Base-by-base conservation (phyloP, 352 stramenopile genomes). In the Globisporangium carolinianum region DNA sequence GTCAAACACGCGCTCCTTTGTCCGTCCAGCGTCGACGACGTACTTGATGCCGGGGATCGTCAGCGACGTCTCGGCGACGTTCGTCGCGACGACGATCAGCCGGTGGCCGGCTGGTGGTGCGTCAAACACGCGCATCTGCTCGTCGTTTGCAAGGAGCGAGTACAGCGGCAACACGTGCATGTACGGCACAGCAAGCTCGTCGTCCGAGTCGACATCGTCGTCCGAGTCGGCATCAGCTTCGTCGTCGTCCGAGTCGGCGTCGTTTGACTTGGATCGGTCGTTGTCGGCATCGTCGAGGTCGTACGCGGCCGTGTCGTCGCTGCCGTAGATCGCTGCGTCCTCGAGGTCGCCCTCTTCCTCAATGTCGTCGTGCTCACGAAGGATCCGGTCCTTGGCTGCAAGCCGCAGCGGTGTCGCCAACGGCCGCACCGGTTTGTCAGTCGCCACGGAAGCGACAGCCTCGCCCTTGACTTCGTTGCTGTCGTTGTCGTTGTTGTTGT, bases 51-150 rank as follows among this genome's bases (percentile, higher is more conserved):
- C 85, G 8, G 92, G 92, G 56, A 98, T 98, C 18, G 94, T 98
- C 41, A 98, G 69, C 41, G 89, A 98, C 12, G 97, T 99, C 75
- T 99, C 97, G 0, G 97, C 96, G 47, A 99, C 97, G 68, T 99
- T 99, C 15, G 97, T 99, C 12, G 97, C 91, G 17, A 99, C 80
- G 5, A 99, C 95, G 45, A 99, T 87, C 24, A 99, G 71, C 2
- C 97, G 86, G 52, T 96, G 75, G 54, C 84, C 83, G 39, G 96
- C 83, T 3, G 95, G 91, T 1, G 94, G 80, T 2, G 94, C 61
- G 15, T 96, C 75, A 61, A 94, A 91, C 6, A 94, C 82, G 51
- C 75, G 89, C 66, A 97, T 92, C 74, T 99, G 96, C 57, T 98
- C 90, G 55, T 98, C 87, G n/a, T 94, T 86, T 9, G 96, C 87